Evolutionary conservation across 495 filamentous ascomycete genomes (phyloP).

Genomic region (Hyphodiscus hymeniophilus): DNA sequence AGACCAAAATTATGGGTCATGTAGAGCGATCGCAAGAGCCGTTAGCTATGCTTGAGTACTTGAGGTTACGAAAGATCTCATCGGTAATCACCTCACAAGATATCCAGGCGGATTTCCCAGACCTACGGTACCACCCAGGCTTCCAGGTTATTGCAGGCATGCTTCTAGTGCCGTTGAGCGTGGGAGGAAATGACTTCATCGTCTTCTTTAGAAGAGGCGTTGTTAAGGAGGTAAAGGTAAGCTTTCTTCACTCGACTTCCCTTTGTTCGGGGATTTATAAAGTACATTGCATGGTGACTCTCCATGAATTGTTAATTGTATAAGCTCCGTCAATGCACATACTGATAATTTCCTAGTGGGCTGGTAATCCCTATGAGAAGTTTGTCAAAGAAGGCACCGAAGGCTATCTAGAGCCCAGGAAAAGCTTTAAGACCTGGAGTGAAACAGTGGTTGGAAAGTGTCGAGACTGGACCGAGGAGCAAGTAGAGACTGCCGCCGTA

Average conservation of each 20-base stretch:
- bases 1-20: slow-evolving; percentile 79
- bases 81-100: slow-evolving; percentile 75
- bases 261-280: too few species aligned
- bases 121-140: slow-evolving; percentile 72
- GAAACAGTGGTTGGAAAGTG: slow-evolving; percentile 71
- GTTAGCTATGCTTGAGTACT: slow-evolving; percentile 77
- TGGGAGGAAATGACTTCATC: slow-evolving; percentile 77
- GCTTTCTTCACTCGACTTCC: too few species aligned
- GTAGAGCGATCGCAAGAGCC: slow-evolving; percentile 74
- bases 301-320: too few species aligned
- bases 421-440: slow-evolving; percentile 69
- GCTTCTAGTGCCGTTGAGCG: slow-evolving; percentile 74
- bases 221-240: slow-evolving; percentile 59
- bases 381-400: slow-evolving; percentile 57
- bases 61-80: slow-evolving; percentile 67
- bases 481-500: slow-evolving; percentile 79
- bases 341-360: slow-evolving; percentile 46
- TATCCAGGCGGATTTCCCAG: slow-evolving; percentile 71
- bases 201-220: slow-evolving; percentile 84
- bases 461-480: slow-evolving; percentile 67
- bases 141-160: slow-evolving; percentile 74
- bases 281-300: too few species aligned
- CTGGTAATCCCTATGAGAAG: slow-evolving; percentile 89
- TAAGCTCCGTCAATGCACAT: too few species aligned
- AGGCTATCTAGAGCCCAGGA: slow-evolving; percentile 64